Evolutionary conservation across 805 yeast genomes (phyloP), one percentile per base, ranked within the genome.

Genomic region (Myxozyma sirexii): DNA sequence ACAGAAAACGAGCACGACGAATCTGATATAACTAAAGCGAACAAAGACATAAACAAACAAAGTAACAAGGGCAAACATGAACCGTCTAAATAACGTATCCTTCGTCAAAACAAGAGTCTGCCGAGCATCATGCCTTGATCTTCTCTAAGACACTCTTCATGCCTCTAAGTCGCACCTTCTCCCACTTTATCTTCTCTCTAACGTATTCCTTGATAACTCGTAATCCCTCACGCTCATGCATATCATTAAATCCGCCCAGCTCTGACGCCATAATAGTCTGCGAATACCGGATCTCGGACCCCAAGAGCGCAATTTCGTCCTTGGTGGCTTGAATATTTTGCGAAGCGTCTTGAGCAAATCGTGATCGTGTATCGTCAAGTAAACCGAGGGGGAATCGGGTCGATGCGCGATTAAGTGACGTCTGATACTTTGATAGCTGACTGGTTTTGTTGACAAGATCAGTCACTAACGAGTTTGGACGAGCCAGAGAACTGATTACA

Each of bases 181-280:
- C 67, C 63, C 68, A 60, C 39, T 51, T 56, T 19, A 66, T 39
- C 43, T 64, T 57, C 26, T 62, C 58, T 15, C 54, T 37, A 7
- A 63, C 67, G 56, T 62, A 60, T 42, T 45, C 54, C 38, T 56
- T 46, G 17, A 76, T 66, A 24, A 66, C 57, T 19, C 61, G 56
- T 24, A 66, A 49, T 33, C 75, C 42, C 54, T 72, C 76, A 3
- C 62, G 61, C 29, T 73, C 78, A 41, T 75, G 77, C 29, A 65
- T 58, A 23, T 62, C 61, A 56, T 73, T 71, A 60, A 75, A 76
- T 13, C 72, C 72, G 8, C 76, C 76, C 10, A 76, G 69, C 61
- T 76, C 79, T 7, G 69, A 64, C 0, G 79, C 79, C 5, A 76
- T 62, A 1, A 70, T 55, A 23, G 68, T 68, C 53, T 77, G 79